phyloP scores from a whole-genome alignment of 306 rosid species.

The Cucumis sativus region DNA sequence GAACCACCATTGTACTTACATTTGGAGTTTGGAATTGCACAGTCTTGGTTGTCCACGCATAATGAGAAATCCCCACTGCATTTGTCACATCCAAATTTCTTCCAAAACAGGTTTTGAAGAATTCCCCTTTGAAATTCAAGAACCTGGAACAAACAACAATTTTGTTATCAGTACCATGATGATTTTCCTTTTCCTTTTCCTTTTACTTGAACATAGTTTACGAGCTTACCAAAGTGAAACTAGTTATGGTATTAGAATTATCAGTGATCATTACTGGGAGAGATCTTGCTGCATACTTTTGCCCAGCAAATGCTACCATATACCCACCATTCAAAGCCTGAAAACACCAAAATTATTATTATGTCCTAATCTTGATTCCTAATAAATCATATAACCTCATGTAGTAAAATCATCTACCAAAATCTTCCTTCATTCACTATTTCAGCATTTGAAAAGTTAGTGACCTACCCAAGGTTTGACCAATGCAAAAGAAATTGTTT shows the following conservation, averaged over 20 bases:
- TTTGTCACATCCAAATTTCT: conserved; percentile 53
- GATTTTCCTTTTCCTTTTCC: background rate
- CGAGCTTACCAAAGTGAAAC: conserved; percentile 67
- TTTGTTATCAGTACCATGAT: background rate
- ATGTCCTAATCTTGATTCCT: background rate
- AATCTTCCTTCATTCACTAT: background rate
- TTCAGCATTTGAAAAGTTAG: background rate
- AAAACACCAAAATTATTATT: background rate
- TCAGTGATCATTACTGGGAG: conserved; percentile 53
- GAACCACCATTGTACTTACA: conserved; percentile 41
- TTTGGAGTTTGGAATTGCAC: conserved; percentile 50
- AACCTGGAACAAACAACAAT: conserved; percentile 29
- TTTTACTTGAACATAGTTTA: background rate
- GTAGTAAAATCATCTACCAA: background rate
- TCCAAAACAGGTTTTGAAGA: conserved; percentile 70
- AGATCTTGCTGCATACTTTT: conserved; percentile 91
- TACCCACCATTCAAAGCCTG: conserved; percentile 35
- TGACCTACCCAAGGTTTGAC: background rate
- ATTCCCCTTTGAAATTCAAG: conserved; percentile 67
- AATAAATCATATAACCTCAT: background rate
- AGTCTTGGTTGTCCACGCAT: conserved; percentile 56
- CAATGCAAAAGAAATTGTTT: background rate
- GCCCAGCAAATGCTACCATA: conserved; percentile 94
- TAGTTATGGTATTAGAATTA: conserved; percentile 38
- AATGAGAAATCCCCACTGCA: conserved; percentile 33